Evolutionary conservation across 805 yeast species (phyloP).

Genomic region (Wickerhamiella musiphila): DNA sequence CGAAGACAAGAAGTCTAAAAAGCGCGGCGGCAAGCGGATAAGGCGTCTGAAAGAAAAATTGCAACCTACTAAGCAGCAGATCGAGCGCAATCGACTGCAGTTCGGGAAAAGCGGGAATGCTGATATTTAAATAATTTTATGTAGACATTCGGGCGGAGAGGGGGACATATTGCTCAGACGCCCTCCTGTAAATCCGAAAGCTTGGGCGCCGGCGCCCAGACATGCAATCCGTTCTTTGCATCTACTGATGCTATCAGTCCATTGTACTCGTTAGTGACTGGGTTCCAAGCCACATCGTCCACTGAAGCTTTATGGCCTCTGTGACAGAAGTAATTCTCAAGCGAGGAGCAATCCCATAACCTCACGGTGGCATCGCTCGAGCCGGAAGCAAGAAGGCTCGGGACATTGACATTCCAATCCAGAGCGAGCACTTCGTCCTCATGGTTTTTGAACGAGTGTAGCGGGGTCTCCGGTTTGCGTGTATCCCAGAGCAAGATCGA

Average conservation of each 20-base stretch:
- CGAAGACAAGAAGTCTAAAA: slow-evolving; percentile 55
- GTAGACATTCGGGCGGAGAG: too few species aligned
- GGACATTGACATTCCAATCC: slow-evolving; percentile 51
- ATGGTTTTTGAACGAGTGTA: slow-evolving; percentile 26
- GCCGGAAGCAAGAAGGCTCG: slow-evolving; percentile 42
- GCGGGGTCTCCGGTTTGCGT: slow-evolving; percentile 26
- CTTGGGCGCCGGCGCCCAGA: slow-evolving; percentile 50
- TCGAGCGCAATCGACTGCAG: slow-evolving; percentile 68
- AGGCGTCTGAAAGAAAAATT: slow-evolving; percentile 69
- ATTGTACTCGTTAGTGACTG: slow-evolving; percentile 32
- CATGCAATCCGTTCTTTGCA: slow-evolving; percentile 73
- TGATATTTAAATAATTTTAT: not conserved
- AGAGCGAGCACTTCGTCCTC: slow-evolving; percentile 41
- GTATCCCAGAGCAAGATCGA: slow-evolving; percentile 45
- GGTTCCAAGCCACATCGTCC: slow-evolving; percentile 71
- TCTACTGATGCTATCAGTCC: slow-evolving; percentile 62
- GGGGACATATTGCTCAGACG: too few species aligned
- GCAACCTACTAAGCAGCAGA: slow-evolving; percentile 62
- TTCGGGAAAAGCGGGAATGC: slow-evolving; percentile 34
- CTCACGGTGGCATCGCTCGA: slow-evolving; percentile 39
- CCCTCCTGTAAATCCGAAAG: too few species aligned
- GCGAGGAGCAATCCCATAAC: slow-evolving; percentile 15
- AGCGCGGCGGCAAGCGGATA: slow-evolving; percentile 70
- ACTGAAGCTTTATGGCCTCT: slow-evolving; percentile 82
- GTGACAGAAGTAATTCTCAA: slow-evolving; percentile 38